Conservation (phyloP, 257 asterid species). For the Marsdenia floribunda region DNA sequence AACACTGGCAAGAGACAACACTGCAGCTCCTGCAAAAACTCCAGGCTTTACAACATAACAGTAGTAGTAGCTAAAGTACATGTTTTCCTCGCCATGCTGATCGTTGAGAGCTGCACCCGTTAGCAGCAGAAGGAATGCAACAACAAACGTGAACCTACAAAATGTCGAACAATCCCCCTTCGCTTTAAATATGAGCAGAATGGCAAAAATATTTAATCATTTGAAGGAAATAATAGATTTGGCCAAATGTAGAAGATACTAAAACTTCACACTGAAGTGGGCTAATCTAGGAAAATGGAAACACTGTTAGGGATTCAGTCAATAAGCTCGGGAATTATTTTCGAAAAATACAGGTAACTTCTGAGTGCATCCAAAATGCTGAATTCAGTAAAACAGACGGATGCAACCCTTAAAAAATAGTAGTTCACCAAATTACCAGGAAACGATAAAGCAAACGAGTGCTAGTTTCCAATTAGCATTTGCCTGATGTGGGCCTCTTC, state of each 20-base stretch:
- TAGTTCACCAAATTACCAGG: constrained; percentile 53
- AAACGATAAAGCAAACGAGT: constrained; percentile 66
- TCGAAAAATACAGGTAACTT: not conserved
- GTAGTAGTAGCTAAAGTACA: constrained; percentile 59
- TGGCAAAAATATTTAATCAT: not conserved
- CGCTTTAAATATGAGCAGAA: too few species aligned
- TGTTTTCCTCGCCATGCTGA: constrained; percentile 71
- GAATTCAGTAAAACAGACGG: not conserved
- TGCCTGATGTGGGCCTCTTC: constrained; percentile 55
- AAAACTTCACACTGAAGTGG: not conserved
- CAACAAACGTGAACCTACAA: constrained; percentile 82
- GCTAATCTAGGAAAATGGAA: not conserved
- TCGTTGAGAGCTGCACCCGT: constrained; percentile 92
- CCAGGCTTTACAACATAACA: constrained; percentile 83
- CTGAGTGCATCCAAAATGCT: not conserved
- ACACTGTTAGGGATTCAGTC: not conserved
- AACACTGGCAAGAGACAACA: constrained; percentile 62
- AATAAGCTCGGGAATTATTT: not conserved
- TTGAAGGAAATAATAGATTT: not conserved
- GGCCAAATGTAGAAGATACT: not conserved
- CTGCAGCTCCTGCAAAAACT: constrained; percentile 84
- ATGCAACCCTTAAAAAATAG: not conserved
- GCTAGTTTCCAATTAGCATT: constrained; percentile 67
- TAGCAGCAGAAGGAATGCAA: constrained; percentile 75
- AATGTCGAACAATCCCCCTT: not conserved